Evolutionary conservation across 192 early-diverging fungal species (phyloP).

Genomic region (Jimgerdemannia lactiflua): DNA sequence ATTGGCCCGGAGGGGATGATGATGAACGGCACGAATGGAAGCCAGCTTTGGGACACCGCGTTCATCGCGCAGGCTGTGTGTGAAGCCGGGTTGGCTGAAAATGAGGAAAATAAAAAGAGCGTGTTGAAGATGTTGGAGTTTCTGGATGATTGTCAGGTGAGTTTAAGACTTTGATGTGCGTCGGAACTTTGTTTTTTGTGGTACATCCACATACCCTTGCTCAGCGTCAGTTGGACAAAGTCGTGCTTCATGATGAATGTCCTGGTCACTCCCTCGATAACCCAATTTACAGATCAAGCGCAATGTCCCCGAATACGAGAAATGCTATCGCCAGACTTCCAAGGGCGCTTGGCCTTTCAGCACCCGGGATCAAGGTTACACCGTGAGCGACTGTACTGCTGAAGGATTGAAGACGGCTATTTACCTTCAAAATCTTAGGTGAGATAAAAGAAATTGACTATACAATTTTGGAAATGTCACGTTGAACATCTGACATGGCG

Average conservation of each 20-base stretch:
- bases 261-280: no score
- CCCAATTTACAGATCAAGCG: constrained; percentile 54
- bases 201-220: no score
- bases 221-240: background rate
- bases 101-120: constrained; percentile 61
- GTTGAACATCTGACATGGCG: no score
- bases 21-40: constrained; percentile 96
- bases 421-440: constrained; percentile 61
- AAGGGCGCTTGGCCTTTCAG: constrained; percentile 98
- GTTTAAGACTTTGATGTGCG: background rate
- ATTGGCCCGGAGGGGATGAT: constrained; percentile 88
- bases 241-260: background rate
- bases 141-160: constrained; percentile 72
- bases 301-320: constrained; percentile 63
- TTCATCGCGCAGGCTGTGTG: constrained; percentile 83
- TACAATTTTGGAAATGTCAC: no score
- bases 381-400: constrained; percentile 93
- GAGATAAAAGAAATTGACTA: background rate
- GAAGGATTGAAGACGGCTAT: constrained; percentile 88
- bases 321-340: constrained; percentile 77
- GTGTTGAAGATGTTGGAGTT: constrained; percentile 76
- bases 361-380: constrained; percentile 90
- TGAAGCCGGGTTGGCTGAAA: constrained; percentile 74
- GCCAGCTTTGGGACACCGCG: constrained; percentile 95
- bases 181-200: no score